These are phyloP conservation scores for Exophiala dermatitidis DNA, from an alignment of 2,329 filamentous ascomycete species.

Conservation along the genomic window DNA sequence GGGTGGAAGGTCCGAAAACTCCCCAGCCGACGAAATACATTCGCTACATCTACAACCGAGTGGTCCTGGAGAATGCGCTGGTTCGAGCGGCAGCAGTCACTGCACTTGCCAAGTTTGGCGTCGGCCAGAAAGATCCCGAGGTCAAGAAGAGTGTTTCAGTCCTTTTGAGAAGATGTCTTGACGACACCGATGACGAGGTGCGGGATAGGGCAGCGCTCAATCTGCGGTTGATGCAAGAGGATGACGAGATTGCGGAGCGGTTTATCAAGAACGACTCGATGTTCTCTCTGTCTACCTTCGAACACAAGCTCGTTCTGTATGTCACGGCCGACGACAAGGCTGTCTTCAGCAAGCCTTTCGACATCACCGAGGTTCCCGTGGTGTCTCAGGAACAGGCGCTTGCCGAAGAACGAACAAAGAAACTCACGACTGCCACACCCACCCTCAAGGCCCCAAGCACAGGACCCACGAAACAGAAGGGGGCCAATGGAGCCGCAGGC, in stretches of 20 bases:
- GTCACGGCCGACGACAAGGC: constrained; percentile 86
- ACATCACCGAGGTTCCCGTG: constrained; percentile 81
- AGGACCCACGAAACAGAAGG: constrained; percentile 63
- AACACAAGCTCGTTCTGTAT: constrained; percentile 96
- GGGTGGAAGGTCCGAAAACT: constrained; percentile 89
- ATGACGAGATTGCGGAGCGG: constrained; percentile 73
- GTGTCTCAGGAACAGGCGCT: constrained; percentile 94
- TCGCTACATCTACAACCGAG: constrained; percentile 97
- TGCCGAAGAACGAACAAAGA: constrained; percentile 93
- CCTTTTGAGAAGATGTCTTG: constrained; percentile 82
- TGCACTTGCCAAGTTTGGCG: constrained; percentile 91
- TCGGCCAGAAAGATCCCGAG: constrained; percentile 90
- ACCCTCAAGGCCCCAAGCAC: constrained; percentile 88
- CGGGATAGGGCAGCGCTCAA: constrained; percentile 91
- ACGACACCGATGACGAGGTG: constrained; percentile 96
- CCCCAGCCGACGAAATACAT: constrained; percentile 97
- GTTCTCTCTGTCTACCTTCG: constrained; percentile 89
- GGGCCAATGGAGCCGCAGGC: constrained; percentile 55
- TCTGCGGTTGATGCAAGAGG: constrained; percentile 82
- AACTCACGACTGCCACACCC: constrained; percentile 84
- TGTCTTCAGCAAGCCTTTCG: constrained; percentile 78
- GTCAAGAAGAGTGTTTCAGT: constrained; percentile 94
- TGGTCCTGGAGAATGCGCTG: constrained; percentile 93
- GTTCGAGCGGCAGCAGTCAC: constrained; percentile 93
- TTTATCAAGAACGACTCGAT: constrained; percentile 97